Base-by-base conservation (phyloP, 176 grass and related monocot genomes). In the Triticum timopheevii region DNA sequence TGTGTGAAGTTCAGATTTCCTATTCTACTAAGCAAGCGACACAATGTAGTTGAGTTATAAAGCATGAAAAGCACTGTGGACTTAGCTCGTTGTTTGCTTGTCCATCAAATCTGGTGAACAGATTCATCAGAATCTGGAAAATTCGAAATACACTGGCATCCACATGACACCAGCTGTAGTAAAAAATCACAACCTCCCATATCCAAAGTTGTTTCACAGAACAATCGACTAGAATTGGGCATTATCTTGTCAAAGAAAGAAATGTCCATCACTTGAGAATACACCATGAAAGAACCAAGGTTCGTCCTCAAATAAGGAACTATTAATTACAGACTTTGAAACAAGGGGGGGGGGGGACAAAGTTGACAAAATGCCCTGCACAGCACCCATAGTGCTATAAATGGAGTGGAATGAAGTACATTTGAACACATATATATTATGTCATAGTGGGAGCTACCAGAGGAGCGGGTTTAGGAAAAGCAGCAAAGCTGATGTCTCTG, bases 361-460 rank as follows among this genome's bases (percentile, higher is more conserved):
- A 81, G 63, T 59, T 68, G 85, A 88, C 70, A 91, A 88, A 91
- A 91, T 88, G 59, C 71, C 82, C 73, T 72, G 77, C 2, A 38
- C 71, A 78, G 38, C 42, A 82, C 64, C 90, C 86, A 77, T 65
- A 73, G 22, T 56, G 71, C 77, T 87, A 90, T 87, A 40, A 87
- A 84, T 83, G 33, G 49, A 71, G 42, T 52, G n/a, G 22, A 77
- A 82, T 27, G 49, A 72, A 85, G 44, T 69, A 82, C 54, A 70
- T 80, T 47, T 49, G 25, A 61, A 61, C 22, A n/a, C 56, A 83
- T 65, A 54, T 47, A 76, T 65, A 87, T 86, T 87, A 96, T 88
- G 90, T 89, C 83, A 94, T 87, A 31, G 91, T 79, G 52, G 92
- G 86, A 44, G 88, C 88, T 84, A 93, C 84, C 45, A 90, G 90